Conservation (phyloP, 768 basidiomycete species). For the Rhodotorula diobovata region DNA sequence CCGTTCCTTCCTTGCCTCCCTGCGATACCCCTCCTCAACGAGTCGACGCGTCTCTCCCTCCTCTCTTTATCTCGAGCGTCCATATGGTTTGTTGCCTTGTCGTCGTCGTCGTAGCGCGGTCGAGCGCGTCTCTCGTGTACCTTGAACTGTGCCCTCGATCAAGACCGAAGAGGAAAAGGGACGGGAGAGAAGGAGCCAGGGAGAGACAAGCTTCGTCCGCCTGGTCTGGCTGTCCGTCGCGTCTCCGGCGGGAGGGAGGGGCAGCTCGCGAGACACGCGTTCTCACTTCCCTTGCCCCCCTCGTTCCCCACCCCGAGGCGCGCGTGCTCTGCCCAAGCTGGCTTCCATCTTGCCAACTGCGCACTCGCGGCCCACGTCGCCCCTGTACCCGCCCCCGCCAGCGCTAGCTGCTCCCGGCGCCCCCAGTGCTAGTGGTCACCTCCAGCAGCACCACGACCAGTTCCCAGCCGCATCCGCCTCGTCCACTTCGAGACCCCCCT, state of each 20-base stretch:
- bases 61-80: not conserved
- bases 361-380: not conserved
- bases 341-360: not conserved
- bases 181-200: not conserved
- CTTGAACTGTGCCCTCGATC: not conserved
- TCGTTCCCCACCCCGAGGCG: not conserved
- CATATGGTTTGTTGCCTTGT: not conserved
- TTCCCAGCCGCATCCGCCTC: no score
- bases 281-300: not conserved
- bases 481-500: not conserved
- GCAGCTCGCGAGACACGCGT: no score
- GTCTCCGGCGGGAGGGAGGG: no score
- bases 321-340: not conserved
- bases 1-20: not conserved
- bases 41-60: not conserved
- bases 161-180: not conserved
- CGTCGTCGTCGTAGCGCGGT: not conserved
- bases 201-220: not conserved
- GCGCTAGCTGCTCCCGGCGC: not conserved
- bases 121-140: not conserved
- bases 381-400: not conserved
- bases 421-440: not conserved
- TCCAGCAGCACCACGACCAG: not conserved
- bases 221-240: no score
- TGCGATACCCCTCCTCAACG: conserved; percentile 4